Base-by-base conservation (phyloP, 176 grass and related monocot genomes). In the Oryza rufipogon region DNA sequence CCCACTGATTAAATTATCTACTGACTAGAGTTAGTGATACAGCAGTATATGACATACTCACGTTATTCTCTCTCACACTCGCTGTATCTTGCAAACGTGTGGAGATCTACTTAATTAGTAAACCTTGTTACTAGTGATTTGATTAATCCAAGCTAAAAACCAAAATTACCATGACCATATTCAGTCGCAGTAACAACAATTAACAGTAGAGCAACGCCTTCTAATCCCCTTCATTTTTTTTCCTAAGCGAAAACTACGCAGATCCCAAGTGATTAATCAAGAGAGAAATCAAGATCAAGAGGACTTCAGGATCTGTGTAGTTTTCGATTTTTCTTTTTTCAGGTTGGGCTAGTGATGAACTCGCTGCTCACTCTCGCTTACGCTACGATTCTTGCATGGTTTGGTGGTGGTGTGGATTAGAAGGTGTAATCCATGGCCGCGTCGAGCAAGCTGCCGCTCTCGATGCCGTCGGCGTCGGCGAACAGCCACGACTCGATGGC, bases 401-500 rank as follows among this genome's bases (percentile, higher is more conserved):
- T 9, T 63, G 17, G 10, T 19, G 34, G 34, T 63, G 17, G 10
- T 19, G 34, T 36, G n/a, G 20, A 71, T 74, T 87, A 91, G 88
- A 87, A 91, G 0, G 69, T 28, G 51, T 91, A 91, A 26, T 76
- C 81, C 81, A 84, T 84, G 80, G 80, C 20, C 0, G 16, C 75
- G 64, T 83, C 80, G 13, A 85, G 42, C 65, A 76, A 22, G 85
- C 73, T 25, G 69, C 30, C 42, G 51, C 20, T 46, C 22, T 79
- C 73, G 5, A 65, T 60, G 47, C 16, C 61, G 84, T 90, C 87
- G 58, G 5, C 58, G 58, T 93, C 91, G 23, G 84, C 87, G 19
- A 93, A 84, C 42, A 93, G 69, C 91, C 91, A 93, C 12, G 88
- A 90, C 81, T 93, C 91, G 79, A 90, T 82, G 6, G 81, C 89